These are phyloP conservation scores for Kodamaea hsintzibuensis DNA, from an alignment of 805 yeast genomes.

Conservation along the genomic window DNA sequence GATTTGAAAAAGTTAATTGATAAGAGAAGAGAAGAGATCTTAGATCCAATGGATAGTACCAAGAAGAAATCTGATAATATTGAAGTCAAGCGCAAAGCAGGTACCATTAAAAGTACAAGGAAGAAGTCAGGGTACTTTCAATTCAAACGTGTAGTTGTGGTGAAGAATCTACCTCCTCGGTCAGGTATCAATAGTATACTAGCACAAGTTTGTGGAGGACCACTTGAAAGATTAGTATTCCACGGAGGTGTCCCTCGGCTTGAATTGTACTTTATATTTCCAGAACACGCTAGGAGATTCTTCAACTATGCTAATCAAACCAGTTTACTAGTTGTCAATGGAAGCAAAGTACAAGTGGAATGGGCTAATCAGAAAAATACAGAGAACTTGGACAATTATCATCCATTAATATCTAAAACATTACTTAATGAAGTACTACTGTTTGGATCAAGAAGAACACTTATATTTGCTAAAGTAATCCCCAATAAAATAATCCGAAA, in stretches of 20 bases:
- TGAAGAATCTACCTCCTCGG: conserved; percentile 39
- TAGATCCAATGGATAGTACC: not conserved
- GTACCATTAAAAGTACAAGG: not conserved
- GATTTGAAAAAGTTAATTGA: not conserved
- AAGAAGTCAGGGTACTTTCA: not conserved
- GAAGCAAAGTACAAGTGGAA: conserved; percentile 45
- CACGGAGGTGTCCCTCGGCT: conserved; percentile 23
- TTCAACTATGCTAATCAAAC: conserved; percentile 47
- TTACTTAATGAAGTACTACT: conserved; percentile 33
- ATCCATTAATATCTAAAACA: conserved; percentile 24
- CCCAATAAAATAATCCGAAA: conserved; percentile 24
- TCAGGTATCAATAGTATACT: conserved; percentile 53
- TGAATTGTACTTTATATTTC: conserved; percentile 53
- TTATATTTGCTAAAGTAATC: conserved; percentile 40
- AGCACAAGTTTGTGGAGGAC: conserved; percentile 67
- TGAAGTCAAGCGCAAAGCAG: not conserved
- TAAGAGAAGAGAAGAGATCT: not conserved
- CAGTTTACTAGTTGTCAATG: conserved; percentile 61
- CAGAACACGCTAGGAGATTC: conserved; percentile 56
- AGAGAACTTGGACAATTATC: conserved; percentile 18
- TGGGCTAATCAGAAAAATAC: conserved; percentile 44
- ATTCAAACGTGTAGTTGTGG: conserved; percentile 21
- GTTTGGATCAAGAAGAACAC: conserved; percentile 55
- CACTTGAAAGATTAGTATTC: conserved; percentile 52
- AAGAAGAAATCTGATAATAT: not conserved